Percentiles rank a stretch among this genome's conserved stretches.
Conservation (phyloP, 352 stramenopile species). For the Aphanomyces invadans region DNA sequence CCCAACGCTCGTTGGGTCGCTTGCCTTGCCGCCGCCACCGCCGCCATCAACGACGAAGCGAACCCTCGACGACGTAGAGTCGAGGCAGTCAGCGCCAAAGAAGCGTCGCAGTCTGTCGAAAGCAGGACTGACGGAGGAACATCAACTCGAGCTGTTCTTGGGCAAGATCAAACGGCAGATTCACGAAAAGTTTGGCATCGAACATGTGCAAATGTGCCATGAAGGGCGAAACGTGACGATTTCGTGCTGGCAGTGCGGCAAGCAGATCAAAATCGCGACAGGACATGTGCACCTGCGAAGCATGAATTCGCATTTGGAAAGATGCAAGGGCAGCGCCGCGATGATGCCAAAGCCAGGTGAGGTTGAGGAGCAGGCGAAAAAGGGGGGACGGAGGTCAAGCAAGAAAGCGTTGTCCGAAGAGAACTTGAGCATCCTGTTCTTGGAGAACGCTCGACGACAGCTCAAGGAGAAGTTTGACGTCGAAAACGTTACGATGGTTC, state of each 20-base stretch:
- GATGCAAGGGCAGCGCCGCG: constrained; percentile 5
- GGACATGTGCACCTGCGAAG: constrained; percentile 16
- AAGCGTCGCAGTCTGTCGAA: constrained; percentile 3
- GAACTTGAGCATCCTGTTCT: background rate
- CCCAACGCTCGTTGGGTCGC: no score
- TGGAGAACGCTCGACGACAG: background rate
- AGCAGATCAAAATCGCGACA: constrained; percentile 16
- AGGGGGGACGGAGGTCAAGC: background rate
- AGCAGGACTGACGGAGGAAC: background rate
- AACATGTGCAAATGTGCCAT: background rate
- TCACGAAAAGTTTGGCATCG: background rate
- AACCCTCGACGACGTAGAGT: constrained; percentile 1
- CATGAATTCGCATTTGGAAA: constrained; percentile 12
- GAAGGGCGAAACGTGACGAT: constrained; percentile 2
- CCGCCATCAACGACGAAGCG: background rate
- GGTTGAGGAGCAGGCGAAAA: background rate
- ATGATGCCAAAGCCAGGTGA: background rate
- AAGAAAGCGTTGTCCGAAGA: constrained; percentile 3
- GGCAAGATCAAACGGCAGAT: constrained; percentile 12
- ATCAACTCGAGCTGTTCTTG: constrained; percentile 4
- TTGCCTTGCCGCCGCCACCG: no score
- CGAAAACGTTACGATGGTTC: background rate
- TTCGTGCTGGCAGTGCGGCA: constrained; percentile 18
- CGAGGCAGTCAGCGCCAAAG: background rate
- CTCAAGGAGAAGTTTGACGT: constrained; percentile 13